These are phyloP conservation scores for Heterobasidion parviporum DNA, from an alignment of 1,284 basidiomycete species.

Conservation along the genomic window DNA sequence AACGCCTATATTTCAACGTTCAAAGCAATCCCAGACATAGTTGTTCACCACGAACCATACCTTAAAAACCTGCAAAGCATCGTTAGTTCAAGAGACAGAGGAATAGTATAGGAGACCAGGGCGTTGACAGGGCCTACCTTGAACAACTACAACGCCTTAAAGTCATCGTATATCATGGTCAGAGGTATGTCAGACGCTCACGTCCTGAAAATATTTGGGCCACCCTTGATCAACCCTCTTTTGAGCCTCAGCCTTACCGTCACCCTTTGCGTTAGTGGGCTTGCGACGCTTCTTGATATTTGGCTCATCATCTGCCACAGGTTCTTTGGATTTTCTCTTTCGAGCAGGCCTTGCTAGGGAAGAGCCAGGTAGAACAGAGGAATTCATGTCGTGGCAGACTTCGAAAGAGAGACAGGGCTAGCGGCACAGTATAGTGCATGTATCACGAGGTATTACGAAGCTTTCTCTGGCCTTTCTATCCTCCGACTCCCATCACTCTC, in stretches of 20 bases:
- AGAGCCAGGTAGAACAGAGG: neutral
- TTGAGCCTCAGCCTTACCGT: conserved; percentile 1
- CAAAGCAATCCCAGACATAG: conserved; percentile 9
- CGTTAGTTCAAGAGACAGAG: neutral
- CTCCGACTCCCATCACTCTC: too few species aligned
- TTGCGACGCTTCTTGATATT: neutral
- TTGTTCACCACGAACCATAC: conserved; percentile 9
- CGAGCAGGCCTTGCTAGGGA: neutral
- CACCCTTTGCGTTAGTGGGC: neutral
- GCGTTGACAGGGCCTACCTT: conserved; percentile 11
- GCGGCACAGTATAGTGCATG: neutral
- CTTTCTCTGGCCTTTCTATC: too few species aligned
- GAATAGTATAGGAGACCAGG: neutral
- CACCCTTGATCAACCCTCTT: conserved; percentile 7
- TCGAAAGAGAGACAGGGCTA: neutral
- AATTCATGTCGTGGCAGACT: neutral
- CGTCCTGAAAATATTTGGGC: conserved; percentile 18
- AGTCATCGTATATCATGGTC: neutral
- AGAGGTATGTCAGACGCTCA: conserved; percentile 5
- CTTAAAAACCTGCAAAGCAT: conserved; percentile 15
- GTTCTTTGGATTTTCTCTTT: neutral
- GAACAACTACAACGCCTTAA: conserved; percentile 11
- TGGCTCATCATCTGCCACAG: neutral
- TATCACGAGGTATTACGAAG: too few species aligned
- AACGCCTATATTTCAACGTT: conserved; percentile 46